These are phyloP conservation scores for Xylariales sp. DNA, from an alignment of 2,329 filamentous ascomycete species.

Conservation along the genomic window DNA sequence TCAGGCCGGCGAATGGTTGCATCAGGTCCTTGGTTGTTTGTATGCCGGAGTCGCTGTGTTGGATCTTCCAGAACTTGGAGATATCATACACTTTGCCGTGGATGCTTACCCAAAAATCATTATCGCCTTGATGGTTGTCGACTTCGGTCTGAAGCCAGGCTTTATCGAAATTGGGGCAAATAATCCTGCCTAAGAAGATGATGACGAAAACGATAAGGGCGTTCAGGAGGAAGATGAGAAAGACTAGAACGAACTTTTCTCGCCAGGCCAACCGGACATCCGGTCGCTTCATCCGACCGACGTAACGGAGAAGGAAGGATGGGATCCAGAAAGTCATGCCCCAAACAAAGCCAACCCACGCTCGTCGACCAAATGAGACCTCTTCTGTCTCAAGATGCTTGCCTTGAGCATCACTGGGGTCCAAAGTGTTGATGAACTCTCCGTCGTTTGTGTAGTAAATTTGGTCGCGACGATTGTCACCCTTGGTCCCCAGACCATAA, in stretches of 20 bases:
- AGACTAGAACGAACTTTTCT: slow-evolving; percentile 88
- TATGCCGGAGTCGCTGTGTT: slow-evolving; percentile 81
- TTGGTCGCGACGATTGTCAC: slow-evolving; percentile 79
- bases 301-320: slow-evolving; percentile 79
- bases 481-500: slow-evolving; percentile 88
- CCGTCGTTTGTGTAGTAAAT: slow-evolving; percentile 79
- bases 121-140: slow-evolving; percentile 72
- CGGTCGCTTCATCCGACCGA: slow-evolving; percentile 96
- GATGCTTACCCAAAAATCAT: slow-evolving; percentile 88
- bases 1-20: slow-evolving; percentile 79
- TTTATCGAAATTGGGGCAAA: slow-evolving; percentile 93
- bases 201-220: slow-evolving; percentile 91
- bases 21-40: slow-evolving; percentile 73
- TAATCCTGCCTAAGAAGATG: slow-evolving; percentile 81
- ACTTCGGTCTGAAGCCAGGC: slow-evolving; percentile 83
- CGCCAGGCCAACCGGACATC: slow-evolving; percentile 98
- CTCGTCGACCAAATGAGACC: slow-evolving; percentile 71
- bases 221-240: slow-evolving; percentile 86
- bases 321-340: slow-evolving; percentile 93
- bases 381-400: slow-evolving; percentile 80
- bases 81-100: slow-evolving; percentile 93
- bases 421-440: slow-evolving; percentile 75
- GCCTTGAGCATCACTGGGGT: slow-evolving; percentile 80
- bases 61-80: slow-evolving; percentile 83
- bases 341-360: slow-evolving; percentile 89